Evolutionary conservation across 495 filamentous ascomycete species (phyloP), one percentile per base, ranked within the genome.

Genomic region (Hypomontagnella monticulosa): DNA sequence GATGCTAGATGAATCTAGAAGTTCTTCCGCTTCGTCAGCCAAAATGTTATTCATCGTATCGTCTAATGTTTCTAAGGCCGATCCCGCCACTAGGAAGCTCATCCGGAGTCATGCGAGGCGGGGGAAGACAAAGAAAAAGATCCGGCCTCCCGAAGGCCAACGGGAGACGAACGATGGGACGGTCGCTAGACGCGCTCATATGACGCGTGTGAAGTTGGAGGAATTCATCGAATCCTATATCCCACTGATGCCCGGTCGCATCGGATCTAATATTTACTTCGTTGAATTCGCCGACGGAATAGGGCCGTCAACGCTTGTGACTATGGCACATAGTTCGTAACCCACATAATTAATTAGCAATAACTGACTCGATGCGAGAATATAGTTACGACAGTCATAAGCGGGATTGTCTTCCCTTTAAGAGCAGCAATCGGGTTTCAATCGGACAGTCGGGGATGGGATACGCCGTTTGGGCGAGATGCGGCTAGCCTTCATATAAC

Each of bases 21-120:
- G 3, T 16, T 30, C 43, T 23, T 3, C 43, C 11, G 43, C 18
- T 19, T 23, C 43, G 18, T 47, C 43, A 10, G 4, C 15, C 18
- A 16, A 23, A 10, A 49, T 49, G 23, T 23, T n/a, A 7, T 49
- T 49, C n/a, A 49, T 49, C 15, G 46, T 49, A 49, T 49, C 46
- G 14, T 49, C 46, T 3, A 34, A 34, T 16, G 16, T 49, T 23
- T 20, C 30, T 3, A 49, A 49, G 16, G 27, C 14, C 12, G 46
- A 49, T 9, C 30, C 23, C 1, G 46, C 46, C 23, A 49, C 46
- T 49, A n/a, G 46, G 14, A 49, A 49, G 14, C 20, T 34, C 2
- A 49, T 49, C 12, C n/a, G 23, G 15, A 49, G 46, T 11, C 46
- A 49, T 34, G 46, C 27, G 23, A 49, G 20, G n/a, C 46, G n/a